Evolutionary conservation across 768 basidiomycete genomes (phyloP), one percentile per base, ranked within the genome.

Genomic region (Macrolepiota fuliginosa): DNA sequence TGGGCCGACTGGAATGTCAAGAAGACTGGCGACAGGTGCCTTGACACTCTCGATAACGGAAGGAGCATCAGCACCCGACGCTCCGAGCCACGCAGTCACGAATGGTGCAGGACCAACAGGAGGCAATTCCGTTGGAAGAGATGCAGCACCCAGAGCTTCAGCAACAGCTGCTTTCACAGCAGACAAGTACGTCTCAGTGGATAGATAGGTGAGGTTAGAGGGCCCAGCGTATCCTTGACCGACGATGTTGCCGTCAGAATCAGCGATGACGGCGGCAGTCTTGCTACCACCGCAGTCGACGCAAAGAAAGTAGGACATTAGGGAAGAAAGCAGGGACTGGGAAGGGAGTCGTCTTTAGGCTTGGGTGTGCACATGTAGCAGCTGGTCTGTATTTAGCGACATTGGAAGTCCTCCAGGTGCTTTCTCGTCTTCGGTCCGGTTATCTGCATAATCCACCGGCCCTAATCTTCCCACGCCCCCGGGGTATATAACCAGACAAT

Each of bases 281-380:
- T 96, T 96, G 47, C 91, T 91, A 22, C 92, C 94, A 32, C 94
- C 94, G 63, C 92, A 94, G 73, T 94, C 92, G 64, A 91, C 88
- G 68, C 89, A 93, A 65, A 94, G 86, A 69, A 84, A 90, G 67
- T 91, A 74, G 11, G 86, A 75, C 84, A 86, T 85, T 29, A 35
- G 22, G 32, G 37, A 36, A 45, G n/a, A 12, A 29, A 39, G 36
- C 17, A 54, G 29, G 57, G 25, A 42, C 1, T 19, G 61, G 47
- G 50, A 53, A 10, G 3, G n/a, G 42, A 0, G n/a, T n/a, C 29
- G 29, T 9, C 19, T 7, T 45, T 17, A 45, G 7, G n/a, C 10
- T 45, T 9, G 17, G 42, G 17, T n/a, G 49, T 35, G 24, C 47
- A 37, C 56, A 56, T 42, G 51, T 32, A 32, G 7, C 15, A n/a